Evolutionary conservation across 2,329 filamentous ascomycete species (phyloP).

Genomic region (Taxawa tesnikishii): DNA sequence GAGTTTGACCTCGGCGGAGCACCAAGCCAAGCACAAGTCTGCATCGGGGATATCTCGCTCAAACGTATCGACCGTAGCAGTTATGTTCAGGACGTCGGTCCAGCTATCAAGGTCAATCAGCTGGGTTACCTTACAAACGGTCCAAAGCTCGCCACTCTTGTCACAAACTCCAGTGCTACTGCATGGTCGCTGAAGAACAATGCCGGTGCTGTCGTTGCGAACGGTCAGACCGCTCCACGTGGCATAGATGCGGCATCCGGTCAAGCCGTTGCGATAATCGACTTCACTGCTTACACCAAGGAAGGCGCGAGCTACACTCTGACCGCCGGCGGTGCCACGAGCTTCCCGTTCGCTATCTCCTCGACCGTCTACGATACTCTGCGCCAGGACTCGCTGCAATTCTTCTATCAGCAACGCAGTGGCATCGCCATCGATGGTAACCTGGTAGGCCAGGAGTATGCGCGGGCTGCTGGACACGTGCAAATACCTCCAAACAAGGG

Average conservation of each 20-base stretch:
- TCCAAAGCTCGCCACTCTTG: slow-evolving; percentile 5
- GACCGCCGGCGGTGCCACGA: slow-evolving; percentile 1
- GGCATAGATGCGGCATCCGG: slow-evolving; percentile 6
- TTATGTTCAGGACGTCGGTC: slow-evolving; percentile 6
- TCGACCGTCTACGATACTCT: slow-evolving; percentile 4
- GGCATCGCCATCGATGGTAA: slow-evolving; percentile 8
- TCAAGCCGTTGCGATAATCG: slow-evolving; percentile 4
- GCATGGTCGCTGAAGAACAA: slow-evolving; percentile 3
- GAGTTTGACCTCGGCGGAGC: slow-evolving; percentile 5
- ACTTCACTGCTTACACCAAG: slow-evolving; percentile 2
- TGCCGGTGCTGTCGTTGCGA: neutral
- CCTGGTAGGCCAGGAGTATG: slow-evolving; percentile 6
- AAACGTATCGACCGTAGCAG: slow-evolving; percentile 6
- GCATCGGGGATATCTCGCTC: slow-evolving; percentile 4
- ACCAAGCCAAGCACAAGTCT: slow-evolving; percentile 2
- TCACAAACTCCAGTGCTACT: slow-evolving; percentile 1
- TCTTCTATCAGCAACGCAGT: slow-evolving; percentile 9
- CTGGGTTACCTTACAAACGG: slow-evolving; percentile 6
- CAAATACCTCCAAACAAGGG: slow-evolving; percentile 6
- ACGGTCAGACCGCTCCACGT: slow-evolving; percentile 1
- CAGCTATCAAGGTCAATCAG: slow-evolving; percentile 7
- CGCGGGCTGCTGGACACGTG: slow-evolving; percentile 6
- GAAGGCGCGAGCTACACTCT: slow-evolving; percentile 2
- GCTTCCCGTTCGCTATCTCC: slow-evolving; percentile 6
- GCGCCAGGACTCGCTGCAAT: slow-evolving; percentile 6